Base-by-base conservation (phyloP, 1,284 basidiomycete genomes). In the Mycena sp. region DNA sequence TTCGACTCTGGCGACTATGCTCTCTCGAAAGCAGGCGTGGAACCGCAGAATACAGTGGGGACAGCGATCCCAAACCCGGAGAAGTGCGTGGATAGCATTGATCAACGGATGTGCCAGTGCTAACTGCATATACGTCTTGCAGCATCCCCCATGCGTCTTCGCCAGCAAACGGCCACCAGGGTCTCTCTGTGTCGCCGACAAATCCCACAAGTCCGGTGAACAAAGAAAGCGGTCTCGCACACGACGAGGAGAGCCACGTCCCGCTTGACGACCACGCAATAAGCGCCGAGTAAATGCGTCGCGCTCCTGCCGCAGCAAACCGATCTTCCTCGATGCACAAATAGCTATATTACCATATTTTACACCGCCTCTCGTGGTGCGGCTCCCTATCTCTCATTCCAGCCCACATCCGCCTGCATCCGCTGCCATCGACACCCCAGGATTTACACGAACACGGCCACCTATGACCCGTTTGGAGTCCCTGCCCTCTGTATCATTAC, bases 1-100 rank as follows among this genome's bases (percentile, higher is more conserved):
- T 98, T 98, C 77, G 96, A 98, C 80, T 98, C 96, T 64, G 96
- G 96, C 67, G 96, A 98, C 78, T 98, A 98, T 75, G 95, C 95
- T 54, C 85, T 98, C 71, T 96, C 94, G 58, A 98, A 98, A 79
- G 96, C 96, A 4, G 96, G 96, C 32, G 92, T 94, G 41, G 87
- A 92, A 23, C 91, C 94, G 48, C 92, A 94, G 76, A 94, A 87
- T 74, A 87, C 89, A 16, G 94, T 97, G 52, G 96, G 96, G 43
- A 98, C 95, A 28, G 92, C 95, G 49, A 98, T 98, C 70, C 96
- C 96, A 25, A 96, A 94, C 77, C 95, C 96, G 29, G 94, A 98
- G 81, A 94, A 94, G 94, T 95, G 74, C 67, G 92, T 81, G n/a
- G 23, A 48, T 35, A 32, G 30, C 19, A 56, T 59, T 25, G 58